phyloP scores from a whole-genome alignment of 441 rosid genomes.

The Syzygium malaccense region DNA sequence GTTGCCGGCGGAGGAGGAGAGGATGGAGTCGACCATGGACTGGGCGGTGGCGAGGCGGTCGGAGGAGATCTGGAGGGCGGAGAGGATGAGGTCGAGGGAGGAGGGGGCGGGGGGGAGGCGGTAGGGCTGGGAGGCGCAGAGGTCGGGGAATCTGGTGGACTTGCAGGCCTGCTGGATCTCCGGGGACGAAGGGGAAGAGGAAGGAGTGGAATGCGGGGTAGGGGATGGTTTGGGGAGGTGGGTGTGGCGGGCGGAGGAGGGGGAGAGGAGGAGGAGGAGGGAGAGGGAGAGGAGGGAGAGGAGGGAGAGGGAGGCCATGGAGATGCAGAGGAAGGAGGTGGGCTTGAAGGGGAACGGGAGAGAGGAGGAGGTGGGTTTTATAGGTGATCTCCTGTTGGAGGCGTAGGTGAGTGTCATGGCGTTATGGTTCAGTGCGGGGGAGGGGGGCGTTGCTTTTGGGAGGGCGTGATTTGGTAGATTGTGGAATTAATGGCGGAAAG shows the following conservation, averaged over 20 bases:
- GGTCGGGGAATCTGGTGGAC: constrained; percentile 51
- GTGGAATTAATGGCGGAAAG: neutral
- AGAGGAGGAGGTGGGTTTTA: constrained; percentile 1
- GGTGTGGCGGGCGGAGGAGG: constrained; percentile 19
- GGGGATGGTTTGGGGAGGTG: constrained; percentile 13
- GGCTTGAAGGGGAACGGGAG: neutral
- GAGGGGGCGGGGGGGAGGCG: constrained; percentile 35
- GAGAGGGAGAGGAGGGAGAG: constrained; percentile 14
- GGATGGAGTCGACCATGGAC: constrained; percentile 36
- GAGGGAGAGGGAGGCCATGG: constrained; percentile 19
- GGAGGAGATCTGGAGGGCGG: constrained; percentile 52
- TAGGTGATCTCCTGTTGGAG: neutral
- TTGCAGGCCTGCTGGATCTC: constrained; percentile 52
- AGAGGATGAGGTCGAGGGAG: constrained; percentile 48
- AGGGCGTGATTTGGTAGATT: neutral
- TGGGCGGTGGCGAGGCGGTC: constrained; percentile 40
- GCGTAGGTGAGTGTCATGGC: neutral
- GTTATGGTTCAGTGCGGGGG: neutral
- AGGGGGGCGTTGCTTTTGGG: constrained; percentile 8
- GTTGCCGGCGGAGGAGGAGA: constrained; percentile 32
- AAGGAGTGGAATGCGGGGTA: neutral
- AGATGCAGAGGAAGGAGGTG: constrained; percentile 2
- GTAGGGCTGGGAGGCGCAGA: constrained; percentile 37
- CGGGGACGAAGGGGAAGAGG: constrained; percentile 13
- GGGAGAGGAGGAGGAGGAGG: constrained; percentile 13